Evolutionary conservation across 2,329 filamentous ascomycete species (phyloP), one percentile per base, ranked within the genome.

Genomic region (Podosphaera fusca): DNA sequence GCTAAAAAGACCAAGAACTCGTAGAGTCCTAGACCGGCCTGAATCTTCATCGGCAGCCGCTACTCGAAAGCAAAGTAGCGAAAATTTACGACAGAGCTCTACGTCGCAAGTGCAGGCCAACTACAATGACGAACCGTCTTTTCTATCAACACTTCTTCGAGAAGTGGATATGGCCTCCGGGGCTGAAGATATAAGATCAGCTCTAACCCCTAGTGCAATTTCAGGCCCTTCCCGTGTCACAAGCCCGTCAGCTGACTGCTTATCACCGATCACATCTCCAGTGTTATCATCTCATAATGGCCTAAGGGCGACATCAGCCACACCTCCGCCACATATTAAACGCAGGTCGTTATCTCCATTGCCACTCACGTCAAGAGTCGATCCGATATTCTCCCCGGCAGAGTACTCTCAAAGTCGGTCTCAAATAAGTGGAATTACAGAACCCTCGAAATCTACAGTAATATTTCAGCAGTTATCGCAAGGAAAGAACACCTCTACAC

Each of bases 1-100:
- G 68, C 72, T 94, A 51, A 95, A 95, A 70, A 83, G 89, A 14
- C 89, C 89, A 35, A 80, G 89, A 59, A 92, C 87, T 29, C 78
- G 85, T 62, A 76, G 85, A 55, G 73, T 83, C 55, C 75, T 75
- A 56, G 75, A 79, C 55, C 68, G 72, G 14, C 72, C 74, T 45
- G 69, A 69, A 47, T 69, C 73, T 68, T 70, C 62, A 3, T 57
- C 63, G 45, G 58, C 61, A 8, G 46, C 59, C 34, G 56, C 57
- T 1, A 67, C 60, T 68, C 65, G 58, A 68, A 71, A 63, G 65
- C 70, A 57, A 42, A 64, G 66, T 60, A 61, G 63, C 47, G 63
- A 63, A 50, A 51, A 40, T 52, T 12, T 40, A 40, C 55, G 53
- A 12, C 55, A 58, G 35, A 59, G 58, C n/a, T 59, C 62, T 6